Evolutionary conservation across 1,139 yeast species (phyloP).

Genomic region (Yamadazyma conglobata): DNA sequence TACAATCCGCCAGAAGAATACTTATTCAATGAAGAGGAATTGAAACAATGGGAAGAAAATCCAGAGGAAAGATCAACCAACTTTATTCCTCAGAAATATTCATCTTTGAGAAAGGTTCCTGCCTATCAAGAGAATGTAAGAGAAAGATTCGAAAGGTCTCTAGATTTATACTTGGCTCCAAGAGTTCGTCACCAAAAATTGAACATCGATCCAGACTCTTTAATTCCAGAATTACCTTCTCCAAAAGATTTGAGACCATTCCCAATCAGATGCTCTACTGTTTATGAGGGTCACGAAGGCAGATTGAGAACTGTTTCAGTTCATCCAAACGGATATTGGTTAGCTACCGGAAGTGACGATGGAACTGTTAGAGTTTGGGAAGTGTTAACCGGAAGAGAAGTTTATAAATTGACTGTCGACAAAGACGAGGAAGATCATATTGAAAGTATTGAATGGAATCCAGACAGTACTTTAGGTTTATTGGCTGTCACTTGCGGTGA

Average conservation of each 20-base stretch:
- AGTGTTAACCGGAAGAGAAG: conserved; percentile 89
- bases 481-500: conserved; percentile 87
- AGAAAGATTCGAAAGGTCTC: conserved; percentile 89
- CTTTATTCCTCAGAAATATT: conserved; percentile 79
- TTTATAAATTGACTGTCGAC: conserved; percentile 55
- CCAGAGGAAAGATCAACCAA: conserved; percentile 77
- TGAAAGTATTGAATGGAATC: conserved; percentile 89
- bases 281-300: conserved; percentile 78
- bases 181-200: conserved; percentile 89
- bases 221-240: conserved; percentile 93
- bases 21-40: conserved; percentile 74
- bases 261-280: conserved; percentile 87
- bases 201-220: conserved; percentile 92
- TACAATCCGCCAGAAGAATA: conserved; percentile 98
- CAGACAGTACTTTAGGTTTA: conserved; percentile 66
- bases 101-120: conserved; percentile 85
- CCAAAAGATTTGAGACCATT: conserved; percentile 98
- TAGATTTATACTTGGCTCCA: conserved; percentile 94
- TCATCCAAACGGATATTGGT: conserved; percentile 89
- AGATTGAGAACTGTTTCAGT: conserved; percentile 78
- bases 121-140: conserved; percentile 83
- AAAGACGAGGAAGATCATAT: conserved; percentile 70
- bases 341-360: conserved; percentile 97
- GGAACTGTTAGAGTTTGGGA: conserved; percentile 97
- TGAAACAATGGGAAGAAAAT: conserved; percentile 68